Conservation (phyloP, 306 rosid species). For the Vachellia pachyceras region DNA sequence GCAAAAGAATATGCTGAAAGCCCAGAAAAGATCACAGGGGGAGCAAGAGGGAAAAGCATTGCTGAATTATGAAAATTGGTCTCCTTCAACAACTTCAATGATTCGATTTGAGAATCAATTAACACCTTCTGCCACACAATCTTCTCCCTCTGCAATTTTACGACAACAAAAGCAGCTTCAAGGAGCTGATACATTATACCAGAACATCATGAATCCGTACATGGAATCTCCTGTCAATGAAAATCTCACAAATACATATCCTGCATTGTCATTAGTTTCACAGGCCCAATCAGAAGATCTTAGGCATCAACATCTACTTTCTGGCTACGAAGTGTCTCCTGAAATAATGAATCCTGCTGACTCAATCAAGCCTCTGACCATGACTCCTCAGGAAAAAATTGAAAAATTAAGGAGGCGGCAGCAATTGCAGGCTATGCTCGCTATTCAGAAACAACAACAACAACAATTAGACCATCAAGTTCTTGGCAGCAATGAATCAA, state of each 20-base stretch:
- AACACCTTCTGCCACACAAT: slow-evolving; percentile 50
- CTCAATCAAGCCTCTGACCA: slow-evolving; percentile 58
- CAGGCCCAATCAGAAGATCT: slow-evolving; percentile 59
- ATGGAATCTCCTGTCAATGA: slow-evolving; percentile 51
- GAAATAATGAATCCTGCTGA: slow-evolving; percentile 44
- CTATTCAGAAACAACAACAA: slow-evolving; percentile 84
- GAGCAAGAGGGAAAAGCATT: slow-evolving; percentile 50
- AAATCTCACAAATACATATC: slow-evolving; percentile 60
- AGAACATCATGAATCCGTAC: slow-evolving; percentile 59
- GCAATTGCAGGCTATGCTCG: slow-evolving; percentile 95
- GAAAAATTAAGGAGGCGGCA: slow-evolving; percentile 94
- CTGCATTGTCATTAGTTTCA: slow-evolving; percentile 62
- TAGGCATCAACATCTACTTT: slow-evolving; percentile 51
- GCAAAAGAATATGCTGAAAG: slow-evolving; percentile 50
- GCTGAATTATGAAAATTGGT: slow-evolving; percentile 66
- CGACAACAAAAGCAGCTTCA: slow-evolving; percentile 59
- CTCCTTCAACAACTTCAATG: slow-evolving; percentile 55
- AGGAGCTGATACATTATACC: slow-evolving; percentile 60
- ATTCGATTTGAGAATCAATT: slow-evolving; percentile 61
- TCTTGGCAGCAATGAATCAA: slow-evolving; percentile 47
- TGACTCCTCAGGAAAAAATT: slow-evolving; percentile 97
- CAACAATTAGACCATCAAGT: slow-evolving; percentile 70
- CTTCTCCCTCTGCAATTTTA: slow-evolving; percentile 61
- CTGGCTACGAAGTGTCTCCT: slow-evolving; percentile 57
- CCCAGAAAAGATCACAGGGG: slow-evolving; percentile 51